phyloP scores from a whole-genome alignment of 31 red algal genomes.

The Asparagopsis taxiformis region DNA sequence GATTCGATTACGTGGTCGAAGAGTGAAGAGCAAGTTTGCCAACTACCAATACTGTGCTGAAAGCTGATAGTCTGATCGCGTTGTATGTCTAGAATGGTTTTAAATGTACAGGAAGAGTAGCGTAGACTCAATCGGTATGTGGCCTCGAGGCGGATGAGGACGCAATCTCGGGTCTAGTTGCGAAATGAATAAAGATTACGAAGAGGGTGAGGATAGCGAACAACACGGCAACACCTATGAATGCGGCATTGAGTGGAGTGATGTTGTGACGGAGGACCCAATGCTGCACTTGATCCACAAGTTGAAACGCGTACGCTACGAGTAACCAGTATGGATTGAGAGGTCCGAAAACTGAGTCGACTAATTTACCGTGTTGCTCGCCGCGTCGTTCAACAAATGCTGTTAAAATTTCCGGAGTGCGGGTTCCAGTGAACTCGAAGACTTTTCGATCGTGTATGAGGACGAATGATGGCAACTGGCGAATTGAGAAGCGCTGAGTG shows the following conservation, averaged over 20 bases:
- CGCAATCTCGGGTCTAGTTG: too few relatives aligned
- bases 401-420: slow-evolving; percentile 10
- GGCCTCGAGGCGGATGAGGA: too few relatives aligned
- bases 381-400: slow-evolving; percentile 20
- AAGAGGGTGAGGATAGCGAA: too few relatives aligned
- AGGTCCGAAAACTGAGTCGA: slow-evolving; percentile 17
- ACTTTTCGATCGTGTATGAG: slow-evolving; percentile 27
- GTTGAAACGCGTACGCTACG: slow-evolving; percentile 16
- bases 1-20: not conserved
- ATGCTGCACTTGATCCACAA: slow-evolving; percentile 1
- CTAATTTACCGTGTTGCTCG: not conserved
- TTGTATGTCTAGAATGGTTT: not conserved
- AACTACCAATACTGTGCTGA: slow-evolving; percentile 1
- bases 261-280: not conserved
- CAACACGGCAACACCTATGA: too few relatives aligned
- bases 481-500: slow-evolving; percentile 20
- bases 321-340: slow-evolving; percentile 27
- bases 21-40: not conserved
- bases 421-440: slow-evolving; percentile 18
- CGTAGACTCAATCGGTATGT: too few relatives aligned
- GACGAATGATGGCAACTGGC: slow-evolving; percentile 27
- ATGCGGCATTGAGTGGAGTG: too few relatives aligned
- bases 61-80: not conserved
- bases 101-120: not conserved
- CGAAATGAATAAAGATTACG: too few relatives aligned